Evolutionary conservation across 768 basidiomycete genomes (phyloP).

Genomic region (Tricholoma flavovirens): DNA sequence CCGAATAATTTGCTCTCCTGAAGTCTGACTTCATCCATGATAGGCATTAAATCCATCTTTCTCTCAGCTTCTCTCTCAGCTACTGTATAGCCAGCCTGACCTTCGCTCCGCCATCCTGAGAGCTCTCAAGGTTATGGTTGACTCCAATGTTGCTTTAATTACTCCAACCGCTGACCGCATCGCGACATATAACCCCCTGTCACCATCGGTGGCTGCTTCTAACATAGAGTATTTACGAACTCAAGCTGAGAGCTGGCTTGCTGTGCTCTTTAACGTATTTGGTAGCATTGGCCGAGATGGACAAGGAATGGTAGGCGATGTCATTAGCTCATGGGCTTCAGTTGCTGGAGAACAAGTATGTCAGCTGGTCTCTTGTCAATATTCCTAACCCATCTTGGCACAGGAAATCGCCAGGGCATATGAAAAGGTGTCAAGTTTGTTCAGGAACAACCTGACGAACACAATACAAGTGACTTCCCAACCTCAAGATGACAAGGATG

Average conservation of each 20-base stretch:
- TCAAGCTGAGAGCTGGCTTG: constrained; percentile 89
- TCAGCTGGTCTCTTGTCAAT: neutral
- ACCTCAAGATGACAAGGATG: constrained; percentile 27
- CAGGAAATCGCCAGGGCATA: constrained; percentile 81
- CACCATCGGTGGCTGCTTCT: constrained; percentile 51
- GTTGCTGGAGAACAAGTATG: constrained; percentile 69
- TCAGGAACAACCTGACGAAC: constrained; percentile 56
- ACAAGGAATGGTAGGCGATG: constrained; percentile 77
- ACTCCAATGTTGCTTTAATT: constrained; percentile 62
- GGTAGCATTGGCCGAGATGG: constrained; percentile 72
- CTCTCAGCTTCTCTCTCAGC: constrained; percentile 84
- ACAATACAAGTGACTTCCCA: constrained; percentile 11
- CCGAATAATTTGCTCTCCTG: neutral
- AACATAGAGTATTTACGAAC: constrained; percentile 70
- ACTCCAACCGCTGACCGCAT: constrained; percentile 29
- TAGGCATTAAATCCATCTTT: constrained; percentile 57
- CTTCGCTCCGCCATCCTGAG: constrained; percentile 79
- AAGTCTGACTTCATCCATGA: constrained; percentile 5
- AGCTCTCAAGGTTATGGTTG: constrained; percentile 75
- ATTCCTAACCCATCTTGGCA: neutral
- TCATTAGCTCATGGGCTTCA: constrained; percentile 79
- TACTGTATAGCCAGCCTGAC: constrained; percentile 85
- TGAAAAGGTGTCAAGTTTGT: constrained; percentile 65
- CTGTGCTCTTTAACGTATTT: constrained; percentile 97
- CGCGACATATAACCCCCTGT: constrained; percentile 30